phyloP scores from a whole-genome alignment of 768 basidiomycete species.

The Mrakia frigida region DNA sequence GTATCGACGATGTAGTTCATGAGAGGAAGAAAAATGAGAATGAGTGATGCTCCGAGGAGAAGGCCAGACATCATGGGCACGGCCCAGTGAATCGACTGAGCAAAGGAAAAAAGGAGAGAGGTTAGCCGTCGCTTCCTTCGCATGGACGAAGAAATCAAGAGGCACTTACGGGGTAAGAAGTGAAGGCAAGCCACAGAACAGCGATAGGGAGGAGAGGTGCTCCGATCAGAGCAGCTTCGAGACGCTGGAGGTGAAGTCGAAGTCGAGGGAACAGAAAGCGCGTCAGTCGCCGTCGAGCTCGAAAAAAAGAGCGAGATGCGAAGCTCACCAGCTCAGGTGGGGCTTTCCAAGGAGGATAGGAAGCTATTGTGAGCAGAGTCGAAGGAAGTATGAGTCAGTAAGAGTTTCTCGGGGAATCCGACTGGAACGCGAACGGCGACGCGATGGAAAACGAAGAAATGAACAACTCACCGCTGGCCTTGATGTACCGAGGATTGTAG shows the following conservation, averaged over 20 bases:
- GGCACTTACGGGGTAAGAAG: conserved; percentile 12
- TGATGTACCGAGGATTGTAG: conserved; percentile 44
- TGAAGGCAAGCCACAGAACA: conserved; percentile 21
- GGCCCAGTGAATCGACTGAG: conserved; percentile 41
- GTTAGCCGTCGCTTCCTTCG: too few relatives aligned
- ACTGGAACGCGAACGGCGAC: too few relatives aligned
- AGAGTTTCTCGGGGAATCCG: too few relatives aligned
- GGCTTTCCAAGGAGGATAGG: conserved; percentile 39
- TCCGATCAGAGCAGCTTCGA: conserved; percentile 9
- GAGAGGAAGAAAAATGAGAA: conserved; percentile 42
- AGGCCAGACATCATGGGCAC: conserved; percentile 40
- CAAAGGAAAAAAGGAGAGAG: background rate
- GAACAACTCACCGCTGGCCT: conserved; percentile 19
- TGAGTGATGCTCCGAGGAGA: conserved; percentile 39
- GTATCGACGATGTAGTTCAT: conserved; percentile 37
- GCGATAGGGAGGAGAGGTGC: conserved; percentile 19
- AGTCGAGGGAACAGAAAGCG: background rate
- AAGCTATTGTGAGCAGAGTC: conserved; percentile 32
- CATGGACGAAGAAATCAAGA: too few relatives aligned
- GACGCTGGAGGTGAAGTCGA: background rate
- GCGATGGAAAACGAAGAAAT: too few relatives aligned
- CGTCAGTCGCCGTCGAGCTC: background rate
- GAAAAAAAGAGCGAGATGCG: background rate
- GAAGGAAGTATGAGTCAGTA: background rate
- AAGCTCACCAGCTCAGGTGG: conserved; percentile 33